A percentile compares a stretch with the other conserved stretches of the same genome.
These are phyloP conservation scores for Fomitopsis pinicola DNA, from an alignment of 1,284 basidiomycete species.

Conservation along the genomic window DNA sequence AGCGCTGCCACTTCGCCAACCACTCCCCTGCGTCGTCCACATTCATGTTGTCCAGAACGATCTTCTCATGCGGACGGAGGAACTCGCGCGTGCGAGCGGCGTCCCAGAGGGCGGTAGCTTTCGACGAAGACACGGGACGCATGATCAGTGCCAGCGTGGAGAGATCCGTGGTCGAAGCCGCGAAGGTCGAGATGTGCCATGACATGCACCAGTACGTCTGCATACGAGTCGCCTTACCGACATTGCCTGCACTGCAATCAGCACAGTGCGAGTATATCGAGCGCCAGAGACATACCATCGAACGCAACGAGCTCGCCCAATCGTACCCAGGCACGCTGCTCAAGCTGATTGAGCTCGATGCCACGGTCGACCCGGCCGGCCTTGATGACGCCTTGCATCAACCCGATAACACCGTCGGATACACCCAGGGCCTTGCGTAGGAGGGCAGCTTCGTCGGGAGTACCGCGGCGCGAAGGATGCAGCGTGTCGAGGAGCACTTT, in stretches of 20 bases:
- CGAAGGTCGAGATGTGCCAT: slow-evolving; percentile 35
- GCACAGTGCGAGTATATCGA: not conserved
- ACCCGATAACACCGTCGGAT: slow-evolving; percentile 35
- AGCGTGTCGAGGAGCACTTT: slow-evolving; percentile 32
- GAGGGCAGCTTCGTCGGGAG: slow-evolving; percentile 32
- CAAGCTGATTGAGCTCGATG: slow-evolving; percentile 39
- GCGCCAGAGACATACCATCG: slow-evolving; percentile 26
- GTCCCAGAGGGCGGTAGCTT: slow-evolving; percentile 30
- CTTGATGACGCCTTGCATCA: slow-evolving; percentile 32
- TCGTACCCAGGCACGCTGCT: slow-evolving; percentile 49
- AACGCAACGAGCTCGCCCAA: slow-evolving; percentile 49
- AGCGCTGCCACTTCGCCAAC: slow-evolving; percentile 33
- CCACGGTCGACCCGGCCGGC: slow-evolving; percentile 24
- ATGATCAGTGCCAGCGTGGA: slow-evolving; percentile 55
- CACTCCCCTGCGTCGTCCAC: slow-evolving; percentile 43
- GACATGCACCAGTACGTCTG: slow-evolving; percentile 50
- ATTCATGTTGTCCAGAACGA: slow-evolving; percentile 48
- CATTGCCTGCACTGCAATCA: slow-evolving; percentile 17
- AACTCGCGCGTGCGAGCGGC: slow-evolving; percentile 26
- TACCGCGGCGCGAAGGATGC: slow-evolving; percentile 29
- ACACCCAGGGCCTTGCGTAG: slow-evolving; percentile 39
- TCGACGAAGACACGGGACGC: slow-evolving; percentile 36
- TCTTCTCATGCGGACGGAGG: slow-evolving; percentile 44
- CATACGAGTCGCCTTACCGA: slow-evolving; percentile 38
- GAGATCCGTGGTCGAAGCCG: slow-evolving; percentile 42